Evolutionary conservation across 139 green algal genomes (phyloP).

Genomic region (Raphidocelis subcapitata): DNA sequence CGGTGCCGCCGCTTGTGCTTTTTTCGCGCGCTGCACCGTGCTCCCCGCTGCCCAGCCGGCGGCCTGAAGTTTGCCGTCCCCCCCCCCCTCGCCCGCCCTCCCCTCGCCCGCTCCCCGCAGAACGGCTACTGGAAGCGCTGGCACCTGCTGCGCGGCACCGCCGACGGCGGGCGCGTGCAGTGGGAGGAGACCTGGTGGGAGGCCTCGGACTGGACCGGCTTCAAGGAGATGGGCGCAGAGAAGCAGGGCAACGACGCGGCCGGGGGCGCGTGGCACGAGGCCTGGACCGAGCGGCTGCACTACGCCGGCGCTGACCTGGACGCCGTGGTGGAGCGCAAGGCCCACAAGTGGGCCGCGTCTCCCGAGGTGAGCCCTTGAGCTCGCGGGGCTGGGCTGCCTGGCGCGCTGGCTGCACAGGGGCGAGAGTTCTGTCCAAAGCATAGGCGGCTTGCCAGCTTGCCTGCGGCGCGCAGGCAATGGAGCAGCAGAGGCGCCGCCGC

Average conservation of each 20-base stretch:
- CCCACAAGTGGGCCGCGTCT: slow-evolving; percentile 83
- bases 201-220: slow-evolving; percentile 71
- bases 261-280: slow-evolving; percentile 76
- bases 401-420: no score
- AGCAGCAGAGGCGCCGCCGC: background rate
- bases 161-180: slow-evolving; percentile 32
- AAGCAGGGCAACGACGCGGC: slow-evolving; percentile 53
- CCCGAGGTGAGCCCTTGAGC: background rate
- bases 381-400: background rate
- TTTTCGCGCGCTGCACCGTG: no score
- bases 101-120: no score
- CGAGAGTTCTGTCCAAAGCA: background rate
- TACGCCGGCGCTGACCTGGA: slow-evolving; percentile 53
- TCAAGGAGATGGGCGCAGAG: slow-evolving; percentile 78
- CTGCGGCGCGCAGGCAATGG: background rate
- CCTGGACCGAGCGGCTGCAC: slow-evolving; percentile 73
- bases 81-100: no score
- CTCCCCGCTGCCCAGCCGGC: no score
- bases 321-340: slow-evolving; percentile 67
- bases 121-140: slow-evolving; percentile 83
- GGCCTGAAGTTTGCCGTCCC: no score
- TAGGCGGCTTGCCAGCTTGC: background rate
- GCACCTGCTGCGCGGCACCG: slow-evolving; percentile 51
- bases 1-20: no score
- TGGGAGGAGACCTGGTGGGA: slow-evolving; percentile 89